Evolutionary conservation across 169 alveolate genomes (phyloP).

Genomic region (Cryptosporidium canis): DNA sequence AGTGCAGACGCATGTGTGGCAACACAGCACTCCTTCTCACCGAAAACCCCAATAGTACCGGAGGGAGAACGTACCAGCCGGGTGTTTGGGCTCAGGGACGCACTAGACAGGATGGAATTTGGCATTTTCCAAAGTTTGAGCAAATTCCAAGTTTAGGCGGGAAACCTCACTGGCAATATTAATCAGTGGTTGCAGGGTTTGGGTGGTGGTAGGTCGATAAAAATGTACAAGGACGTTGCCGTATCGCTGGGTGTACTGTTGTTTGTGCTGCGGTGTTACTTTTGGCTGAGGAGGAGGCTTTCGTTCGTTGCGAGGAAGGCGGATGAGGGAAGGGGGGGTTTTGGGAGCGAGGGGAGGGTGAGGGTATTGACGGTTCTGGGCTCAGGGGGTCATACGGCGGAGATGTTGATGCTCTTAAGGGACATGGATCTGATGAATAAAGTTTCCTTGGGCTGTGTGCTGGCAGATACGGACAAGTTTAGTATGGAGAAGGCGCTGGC

Average conservation of each 20-base stretch:
- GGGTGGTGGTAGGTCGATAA: too few relatives aligned
- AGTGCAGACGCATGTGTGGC: too few relatives aligned
- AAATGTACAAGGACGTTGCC: neutral
- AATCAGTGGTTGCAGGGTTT: too few relatives aligned
- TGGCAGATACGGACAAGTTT: slow-evolving; percentile 43
- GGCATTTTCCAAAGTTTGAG: too few relatives aligned
- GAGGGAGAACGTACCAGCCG: too few relatives aligned
- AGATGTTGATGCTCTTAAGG: slow-evolving; percentile 78
- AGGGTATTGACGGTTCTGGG: slow-evolving; percentile 83
- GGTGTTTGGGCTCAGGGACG: too few relatives aligned
- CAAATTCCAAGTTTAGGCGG: too few relatives aligned
- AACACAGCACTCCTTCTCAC: too few relatives aligned
- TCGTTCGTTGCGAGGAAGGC: neutral
- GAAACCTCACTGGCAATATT: too few relatives aligned
- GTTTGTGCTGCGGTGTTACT: neutral
- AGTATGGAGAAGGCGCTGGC: slow-evolving; percentile 36
- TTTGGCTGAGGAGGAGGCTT: neutral
- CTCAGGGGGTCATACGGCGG: slow-evolving; percentile 90
- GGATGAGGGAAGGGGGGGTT: too few relatives aligned
- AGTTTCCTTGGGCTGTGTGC: slow-evolving; percentile 40
- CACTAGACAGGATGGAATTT: too few relatives aligned
- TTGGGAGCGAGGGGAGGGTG: neutral
- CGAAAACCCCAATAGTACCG: too few relatives aligned
- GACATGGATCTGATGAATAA: slow-evolving; percentile 77
- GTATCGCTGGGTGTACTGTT: neutral